Percentiles rank a stretch among this genome's conserved stretches.
Conservation (phyloP, 2,329 filamentous ascomycete species). For the Lachnellula suecica region DNA sequence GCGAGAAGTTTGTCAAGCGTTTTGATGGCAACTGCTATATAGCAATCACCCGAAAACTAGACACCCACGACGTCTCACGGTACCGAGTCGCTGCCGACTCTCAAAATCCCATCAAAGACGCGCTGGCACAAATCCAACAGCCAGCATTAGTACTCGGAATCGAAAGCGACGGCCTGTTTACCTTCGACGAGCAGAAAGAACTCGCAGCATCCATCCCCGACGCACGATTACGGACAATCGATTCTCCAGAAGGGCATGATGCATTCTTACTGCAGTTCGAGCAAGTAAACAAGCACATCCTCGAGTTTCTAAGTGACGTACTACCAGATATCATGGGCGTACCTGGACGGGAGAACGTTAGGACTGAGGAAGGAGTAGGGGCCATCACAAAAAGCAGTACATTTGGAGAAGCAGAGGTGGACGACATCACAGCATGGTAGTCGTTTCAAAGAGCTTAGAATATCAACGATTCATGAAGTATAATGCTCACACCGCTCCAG, state of each 20-base stretch:
- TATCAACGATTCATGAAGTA: too few species aligned
- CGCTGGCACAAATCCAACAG: conserved; percentile 80
- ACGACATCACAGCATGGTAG: conserved; percentile 94
- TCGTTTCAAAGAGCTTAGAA: too few species aligned
- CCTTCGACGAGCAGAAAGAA: conserved; percentile 94
- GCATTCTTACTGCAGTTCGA: conserved; percentile 96
- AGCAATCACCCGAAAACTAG: conserved; percentile 94
- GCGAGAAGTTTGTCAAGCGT: conserved; percentile 91
- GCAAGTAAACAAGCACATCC: conserved; percentile 87
- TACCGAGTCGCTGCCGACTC: conserved; percentile 53
- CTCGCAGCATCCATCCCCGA: conserved; percentile 79
- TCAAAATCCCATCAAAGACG: conserved; percentile 59
- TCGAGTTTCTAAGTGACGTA: conserved; percentile 79
- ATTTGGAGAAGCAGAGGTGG: conserved; percentile 93
- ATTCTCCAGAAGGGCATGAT: conserved; percentile 93
- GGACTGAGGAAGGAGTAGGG: conserved; percentile 51
- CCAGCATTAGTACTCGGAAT: conserved; percentile 91
- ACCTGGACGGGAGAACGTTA: conserved; percentile 42
- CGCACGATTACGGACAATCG: conserved; percentile 79
- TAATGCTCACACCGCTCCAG: too few species aligned
- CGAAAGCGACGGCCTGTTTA: conserved; percentile 93
- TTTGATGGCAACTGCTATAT: conserved; percentile 99
- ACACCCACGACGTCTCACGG: conserved; percentile 92
- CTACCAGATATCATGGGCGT: conserved; percentile 85
- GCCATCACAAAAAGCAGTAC: conserved; percentile 81